Percentiles rank a stretch among this genome's conserved stretches.
Evolutionary conservation across 805 yeast species (phyloP).

Genomic region (Candida nanaspora): DNA sequence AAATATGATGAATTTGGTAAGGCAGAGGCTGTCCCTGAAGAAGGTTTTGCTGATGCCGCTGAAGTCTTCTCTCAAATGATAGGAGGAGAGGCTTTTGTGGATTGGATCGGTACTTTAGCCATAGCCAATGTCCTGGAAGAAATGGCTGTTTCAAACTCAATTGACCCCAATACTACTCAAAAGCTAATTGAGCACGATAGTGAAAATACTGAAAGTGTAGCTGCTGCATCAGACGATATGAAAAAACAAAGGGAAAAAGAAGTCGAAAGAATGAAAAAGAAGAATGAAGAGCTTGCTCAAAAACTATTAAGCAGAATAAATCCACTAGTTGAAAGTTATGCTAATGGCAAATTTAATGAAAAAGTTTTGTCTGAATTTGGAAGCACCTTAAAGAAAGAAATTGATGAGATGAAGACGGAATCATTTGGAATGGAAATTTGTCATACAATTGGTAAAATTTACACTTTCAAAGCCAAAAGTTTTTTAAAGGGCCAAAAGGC

Average conservation of each 20-base stretch:
- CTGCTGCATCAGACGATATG: conserved; percentile 9
- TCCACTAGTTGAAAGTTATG: conserved; percentile 27
- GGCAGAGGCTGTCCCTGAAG: conserved; percentile 61
- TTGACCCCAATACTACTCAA: no score
- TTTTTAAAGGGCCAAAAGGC: conserved; percentile 63
- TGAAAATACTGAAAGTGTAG: no score
- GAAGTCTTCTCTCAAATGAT: conserved; percentile 67
- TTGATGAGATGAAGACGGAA: conserved; percentile 74
- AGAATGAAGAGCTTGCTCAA: conserved; percentile 51
- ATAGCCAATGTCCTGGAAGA: background rate
- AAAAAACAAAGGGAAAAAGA: conserved; percentile 21
- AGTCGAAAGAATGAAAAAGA: conserved; percentile 29
- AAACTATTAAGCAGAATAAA: conserved; percentile 38
- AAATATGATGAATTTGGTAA: conserved; percentile 73
- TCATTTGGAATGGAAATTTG: conserved; percentile 80
- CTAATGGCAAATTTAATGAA: conserved; percentile 28
- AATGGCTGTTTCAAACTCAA: no score
- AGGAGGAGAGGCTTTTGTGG: conserved; percentile 85
- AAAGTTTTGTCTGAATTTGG: conserved; percentile 44
- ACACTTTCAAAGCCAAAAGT: conserved; percentile 56
- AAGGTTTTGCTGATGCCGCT: conserved; percentile 70
- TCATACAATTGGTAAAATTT: conserved; percentile 67
- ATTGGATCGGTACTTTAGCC: conserved; percentile 63
- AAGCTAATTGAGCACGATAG: no score
- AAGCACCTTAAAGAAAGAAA: conserved; percentile 68